Evolutionary conservation across 208 protist genomes (phyloP).

Genomic region (Crithidia brevicula): DNA sequence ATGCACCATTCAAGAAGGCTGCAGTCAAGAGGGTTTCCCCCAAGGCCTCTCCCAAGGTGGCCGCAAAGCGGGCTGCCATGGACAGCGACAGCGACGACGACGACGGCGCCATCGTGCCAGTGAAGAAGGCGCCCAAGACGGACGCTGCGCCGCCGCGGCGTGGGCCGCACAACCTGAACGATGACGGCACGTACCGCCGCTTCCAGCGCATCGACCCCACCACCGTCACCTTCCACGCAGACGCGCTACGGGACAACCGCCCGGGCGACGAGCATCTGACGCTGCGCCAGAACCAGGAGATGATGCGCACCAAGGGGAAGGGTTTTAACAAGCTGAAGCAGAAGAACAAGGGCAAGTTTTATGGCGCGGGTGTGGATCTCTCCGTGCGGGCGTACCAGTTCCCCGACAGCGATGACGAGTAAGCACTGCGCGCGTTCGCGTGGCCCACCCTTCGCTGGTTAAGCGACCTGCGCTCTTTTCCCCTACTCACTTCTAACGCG

Average conservation of each 20-base stretch:
- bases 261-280: slow-evolving; percentile 68
- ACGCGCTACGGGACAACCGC: slow-evolving; percentile 69
- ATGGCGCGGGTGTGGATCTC: slow-evolving; percentile 76
- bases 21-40: no score
- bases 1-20: slow-evolving; percentile 16
- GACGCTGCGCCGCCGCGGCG: not conserved
- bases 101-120: slow-evolving; percentile 38
- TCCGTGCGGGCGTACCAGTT: slow-evolving; percentile 82
- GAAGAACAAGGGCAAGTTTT: slow-evolving; percentile 91
- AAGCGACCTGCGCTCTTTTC: not conserved
- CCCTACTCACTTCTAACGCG: not conserved
- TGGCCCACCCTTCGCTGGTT: not conserved
- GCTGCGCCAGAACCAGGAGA: slow-evolving; percentile 87
- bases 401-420: slow-evolving; percentile 85
- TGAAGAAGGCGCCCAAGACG: slow-evolving; percentile 32
- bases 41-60: slow-evolving; percentile 37
- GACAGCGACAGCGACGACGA: slow-evolving; percentile 41
- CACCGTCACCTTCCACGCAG: slow-evolving; percentile 62
- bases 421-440: not conserved
- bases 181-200: slow-evolving; percentile 52
- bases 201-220: slow-evolving; percentile 84
- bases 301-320: slow-evolving; percentile 89
- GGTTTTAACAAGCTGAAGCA: slow-evolving; percentile 91
- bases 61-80: slow-evolving; percentile 36
- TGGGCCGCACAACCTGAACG: slow-evolving; percentile 41